These are phyloP conservation scores for Quercus bicolor DNA, from an alignment of 306 rosid species.

Conservation along the genomic window DNA sequence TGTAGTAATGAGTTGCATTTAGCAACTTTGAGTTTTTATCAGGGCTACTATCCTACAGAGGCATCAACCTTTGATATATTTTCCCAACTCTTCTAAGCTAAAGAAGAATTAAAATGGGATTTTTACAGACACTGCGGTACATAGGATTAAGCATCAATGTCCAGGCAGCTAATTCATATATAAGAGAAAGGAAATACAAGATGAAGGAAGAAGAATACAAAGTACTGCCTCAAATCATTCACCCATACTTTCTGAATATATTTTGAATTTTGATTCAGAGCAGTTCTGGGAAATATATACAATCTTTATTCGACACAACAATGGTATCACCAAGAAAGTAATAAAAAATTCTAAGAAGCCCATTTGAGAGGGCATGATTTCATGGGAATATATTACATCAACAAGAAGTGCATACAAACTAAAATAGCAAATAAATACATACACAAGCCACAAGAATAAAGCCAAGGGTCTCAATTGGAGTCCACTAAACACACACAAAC, in stretches of 20 bases:
- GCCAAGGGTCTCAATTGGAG: neutral
- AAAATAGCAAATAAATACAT: neutral
- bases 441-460: neutral
- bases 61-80: neutral
- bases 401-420: too few relatives aligned
- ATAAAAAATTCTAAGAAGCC: too few relatives aligned
- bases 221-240: neutral
- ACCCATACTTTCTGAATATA: neutral
- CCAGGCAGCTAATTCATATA: neutral
- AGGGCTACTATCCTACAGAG: neutral
- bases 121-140: neutral
- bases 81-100: neutral
- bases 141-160: neutral
- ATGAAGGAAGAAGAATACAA: neutral
- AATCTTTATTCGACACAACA: neutral
- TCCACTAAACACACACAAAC: neutral
- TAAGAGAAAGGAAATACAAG: neutral
- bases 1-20: neutral
- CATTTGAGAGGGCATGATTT: too few relatives aligned
- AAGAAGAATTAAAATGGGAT: neutral
- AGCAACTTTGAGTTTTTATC: neutral
- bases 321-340: too few relatives aligned
- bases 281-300: neutral
- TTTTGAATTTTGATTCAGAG: neutral
- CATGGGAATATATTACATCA: too few relatives aligned